Base-by-base conservation (phyloP, 306 rosid species). In the Malus asiatica region DNA sequence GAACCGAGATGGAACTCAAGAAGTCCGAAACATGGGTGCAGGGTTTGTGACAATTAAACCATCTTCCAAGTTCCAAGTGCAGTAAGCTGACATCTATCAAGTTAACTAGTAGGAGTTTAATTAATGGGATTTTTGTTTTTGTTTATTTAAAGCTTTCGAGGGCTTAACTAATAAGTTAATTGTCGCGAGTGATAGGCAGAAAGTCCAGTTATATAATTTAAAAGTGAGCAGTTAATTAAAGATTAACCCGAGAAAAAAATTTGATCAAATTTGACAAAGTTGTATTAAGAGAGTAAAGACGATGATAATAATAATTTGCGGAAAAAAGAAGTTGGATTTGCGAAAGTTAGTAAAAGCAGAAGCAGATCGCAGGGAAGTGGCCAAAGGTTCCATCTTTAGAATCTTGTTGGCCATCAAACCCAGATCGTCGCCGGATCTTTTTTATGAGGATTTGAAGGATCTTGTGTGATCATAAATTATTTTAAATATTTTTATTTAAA, bases 401-500 rank as follows among this genome's bases (percentile, higher is more conserved):
- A 71, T 30, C 32, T 3, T 30, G 32, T 30, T 30, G 32, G 32
- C 32, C 32, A 30, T 30, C 32, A 0, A 30, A 30, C 32, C 32
- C 5, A 30, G 5, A 0, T 30, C 32, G 5, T 30, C 0, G 5
- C 0, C 5, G 5, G 32, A 30, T 30, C 0, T 4, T 30, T 0
- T 30, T 30, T 30, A 0, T 30, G 32, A 30, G 5, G 0, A 30
- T 30, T 4, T 0, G 32, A 30, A 30, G 32, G 32, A 30, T 30
- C 32, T 30, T 4, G 32, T 30, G 33, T 32, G 1, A 5, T 32
- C 0, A 32, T 0, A 32, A 32, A 32, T 32, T 4, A 32, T 32
- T 32, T 32, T 32, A 32, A 4, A 4, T 30, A 30, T 30, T 30
- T 30, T 30, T 30, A 32, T 32, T 32, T 32, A 32, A 32, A 32